Base-by-base conservation (phyloP, 2,329 filamentous ascomycete genomes). In the Alternaria triticimaculans region DNA sequence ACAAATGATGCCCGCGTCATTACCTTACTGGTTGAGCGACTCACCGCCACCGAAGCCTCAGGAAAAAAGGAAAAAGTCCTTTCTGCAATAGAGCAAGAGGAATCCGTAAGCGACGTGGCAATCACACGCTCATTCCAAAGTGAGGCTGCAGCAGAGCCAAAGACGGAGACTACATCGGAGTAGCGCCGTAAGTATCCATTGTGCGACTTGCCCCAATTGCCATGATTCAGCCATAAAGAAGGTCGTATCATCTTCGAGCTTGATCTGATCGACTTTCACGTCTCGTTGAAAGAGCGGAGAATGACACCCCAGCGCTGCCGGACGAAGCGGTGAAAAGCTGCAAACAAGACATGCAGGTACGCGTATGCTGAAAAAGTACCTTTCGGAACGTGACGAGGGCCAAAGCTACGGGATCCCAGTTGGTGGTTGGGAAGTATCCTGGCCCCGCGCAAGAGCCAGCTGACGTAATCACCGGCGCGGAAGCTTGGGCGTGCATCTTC, bases 111-210 rank as follows among this genome's bases (percentile, higher is more conserved):
- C 37, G 33, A 57, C 20, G 37, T 33, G 53, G 33, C 54, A 20
- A 55, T 55, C 28, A 41, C 41, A 53, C 26, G 28, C 28, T 61
- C 48, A 37, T 58, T 48, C 56, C 25, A 46, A 55, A 49, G 53
- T 58, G 62, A 61, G 48, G 58, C 58, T 64, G 53, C 58, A 64
- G 53, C 28, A 59, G 37, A 37, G 14, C 50, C 44, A 18, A 28
- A 28, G 14, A 54, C 37, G 12, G 25, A 44, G 44, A 14, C 43
- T 46, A 21, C n/a, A 55, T 58, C 37, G 49, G 55, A 33, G 43
- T 55, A 63, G 60, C 64, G 65, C 67, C 63, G 50, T 65, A 69
- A 67, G 63, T 55, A 57, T 61, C 53, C 26, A 37, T 41, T 63
- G 69, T 67, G 50, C 44, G 53, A 69, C 65, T 62, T 64, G 49